Conservation (phyloP, 2,329 filamentous ascomycete genomes). For the Penicillium sp. region DNA sequence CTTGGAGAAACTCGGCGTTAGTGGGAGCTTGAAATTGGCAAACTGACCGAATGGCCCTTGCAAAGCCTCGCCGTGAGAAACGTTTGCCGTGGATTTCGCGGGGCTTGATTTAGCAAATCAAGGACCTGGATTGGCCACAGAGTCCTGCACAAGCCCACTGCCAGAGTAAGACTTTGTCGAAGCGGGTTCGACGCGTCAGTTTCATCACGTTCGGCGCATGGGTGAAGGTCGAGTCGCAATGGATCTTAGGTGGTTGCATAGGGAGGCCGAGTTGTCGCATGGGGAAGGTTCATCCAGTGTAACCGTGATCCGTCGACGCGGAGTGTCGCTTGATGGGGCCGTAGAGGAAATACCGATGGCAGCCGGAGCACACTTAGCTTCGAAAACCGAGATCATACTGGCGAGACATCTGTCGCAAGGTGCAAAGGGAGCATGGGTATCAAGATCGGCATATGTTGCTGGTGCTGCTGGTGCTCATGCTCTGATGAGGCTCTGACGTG, state of each 20-base stretch:
- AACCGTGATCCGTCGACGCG: not conserved
- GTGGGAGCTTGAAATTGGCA: not conserved
- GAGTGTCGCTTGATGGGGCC: conserved; percentile 1
- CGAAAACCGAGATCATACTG: conserved; percentile 5
- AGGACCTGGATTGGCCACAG: not conserved
- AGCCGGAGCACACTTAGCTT: not conserved
- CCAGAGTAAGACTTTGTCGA: not conserved
- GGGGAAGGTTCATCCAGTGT: not conserved
- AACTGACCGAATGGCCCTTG: not conserved
- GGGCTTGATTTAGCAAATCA: not conserved
- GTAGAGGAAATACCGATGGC: not conserved
- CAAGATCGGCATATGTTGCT: not conserved
- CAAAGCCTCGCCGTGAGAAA: not conserved
- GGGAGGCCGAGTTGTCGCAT: not conserved
- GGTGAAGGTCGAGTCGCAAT: not conserved
- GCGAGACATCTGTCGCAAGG: not conserved
- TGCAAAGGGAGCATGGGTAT: not conserved
- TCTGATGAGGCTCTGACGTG: conserved; percentile 21
- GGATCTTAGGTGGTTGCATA: not conserved
- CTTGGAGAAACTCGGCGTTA: not conserved
- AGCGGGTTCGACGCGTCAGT: not conserved
- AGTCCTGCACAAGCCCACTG: not conserved
- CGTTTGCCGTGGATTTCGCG: not conserved
- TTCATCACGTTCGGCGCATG: not conserved
- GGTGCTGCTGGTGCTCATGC: conserved; percentile 11